Conservation (phyloP, 345 rosid genomes). For the Bruguiera gymnorhiza region DNA sequence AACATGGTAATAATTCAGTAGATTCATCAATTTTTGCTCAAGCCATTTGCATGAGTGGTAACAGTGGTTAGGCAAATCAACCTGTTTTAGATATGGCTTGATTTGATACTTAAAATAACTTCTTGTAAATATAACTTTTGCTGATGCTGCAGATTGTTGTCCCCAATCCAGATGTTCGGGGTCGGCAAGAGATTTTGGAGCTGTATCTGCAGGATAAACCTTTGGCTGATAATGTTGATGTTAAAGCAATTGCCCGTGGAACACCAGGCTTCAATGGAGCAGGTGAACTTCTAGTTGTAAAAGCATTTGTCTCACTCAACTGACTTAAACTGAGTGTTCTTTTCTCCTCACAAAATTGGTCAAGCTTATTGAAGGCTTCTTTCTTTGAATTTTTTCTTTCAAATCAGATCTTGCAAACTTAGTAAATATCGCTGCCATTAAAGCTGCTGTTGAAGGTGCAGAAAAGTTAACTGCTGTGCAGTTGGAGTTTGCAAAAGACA, state of each 20-base stretch:
- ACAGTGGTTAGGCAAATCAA: background rate
- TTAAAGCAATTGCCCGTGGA: conserved; percentile 92
- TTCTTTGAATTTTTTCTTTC: background rate
- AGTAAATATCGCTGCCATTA: conserved; percentile 96
- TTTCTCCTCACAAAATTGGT: background rate
- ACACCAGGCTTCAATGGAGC: conserved; percentile 99
- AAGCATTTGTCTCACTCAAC: background rate
- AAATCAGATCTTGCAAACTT: conserved; percentile 87
- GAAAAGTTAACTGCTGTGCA: conserved; percentile 68
- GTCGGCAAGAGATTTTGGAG: conserved; percentile 97
- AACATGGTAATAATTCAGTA: background rate
- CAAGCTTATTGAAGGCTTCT: conserved; percentile 7
- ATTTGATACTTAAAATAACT: background rate
- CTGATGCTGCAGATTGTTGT: conserved; percentile 68
- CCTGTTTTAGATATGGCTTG: background rate
- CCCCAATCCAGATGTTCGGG: conserved; percentile 88
- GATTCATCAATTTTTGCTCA: background rate
- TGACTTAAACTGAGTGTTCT: background rate
- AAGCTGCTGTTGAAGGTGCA: conserved; percentile 97
- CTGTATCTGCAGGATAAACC: conserved; percentile 95
- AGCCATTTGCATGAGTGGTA: conserved; percentile 1
- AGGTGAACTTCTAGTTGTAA: conserved; percentile 41
- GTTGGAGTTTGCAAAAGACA: conserved; percentile 91
- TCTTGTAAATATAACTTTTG: conserved; percentile 27
- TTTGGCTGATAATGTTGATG: conserved; percentile 77